Conservation (phyloP, 768 basidiomycete species). For the Galerina marginata region DNA sequence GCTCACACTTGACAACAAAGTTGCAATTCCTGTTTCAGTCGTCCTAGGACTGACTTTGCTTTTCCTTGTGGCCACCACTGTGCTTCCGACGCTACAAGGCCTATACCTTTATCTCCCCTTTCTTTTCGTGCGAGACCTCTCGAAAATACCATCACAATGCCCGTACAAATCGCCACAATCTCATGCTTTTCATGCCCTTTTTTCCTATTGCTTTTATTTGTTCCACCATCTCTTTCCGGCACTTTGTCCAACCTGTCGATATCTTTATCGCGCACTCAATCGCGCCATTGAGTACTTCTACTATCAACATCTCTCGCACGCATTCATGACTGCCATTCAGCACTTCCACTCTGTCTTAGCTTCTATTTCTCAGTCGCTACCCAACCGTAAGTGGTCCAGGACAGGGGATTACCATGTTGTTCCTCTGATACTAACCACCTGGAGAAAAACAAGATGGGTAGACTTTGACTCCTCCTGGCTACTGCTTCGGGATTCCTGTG, state of each 20-base stretch:
- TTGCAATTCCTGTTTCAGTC: constrained; percentile 25
- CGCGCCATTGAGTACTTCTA: no score
- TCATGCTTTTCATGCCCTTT: neutral
- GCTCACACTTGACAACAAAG: constrained; percentile 13
- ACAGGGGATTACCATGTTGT: no score
- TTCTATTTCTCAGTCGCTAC: neutral
- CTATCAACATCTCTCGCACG: no score
- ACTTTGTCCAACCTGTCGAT: constrained; percentile 1
- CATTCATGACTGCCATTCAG: no score
- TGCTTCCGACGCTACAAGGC: constrained; percentile 28
- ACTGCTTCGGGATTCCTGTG: constrained; percentile 3
- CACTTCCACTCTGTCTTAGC: no score
- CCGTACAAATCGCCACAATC: constrained; percentile 19
- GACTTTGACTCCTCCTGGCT: constrained; percentile 16
- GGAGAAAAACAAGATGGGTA: constrained; percentile 13
- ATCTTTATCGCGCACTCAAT: no score
- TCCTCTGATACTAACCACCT: neutral
- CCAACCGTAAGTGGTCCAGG: no score
- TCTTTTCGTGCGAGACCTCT: constrained; percentile 5
- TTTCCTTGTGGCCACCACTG: constrained; percentile 26
- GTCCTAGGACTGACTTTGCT: constrained; percentile 21
- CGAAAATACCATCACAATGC: constrained; percentile 9
- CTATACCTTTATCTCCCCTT: constrained; percentile 3
- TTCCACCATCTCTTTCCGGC: neutral
- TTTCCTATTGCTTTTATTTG: no score